Conservation (phyloP, 2,329 filamentous ascomycete species). For the Rhinocladiella similis region DNA sequence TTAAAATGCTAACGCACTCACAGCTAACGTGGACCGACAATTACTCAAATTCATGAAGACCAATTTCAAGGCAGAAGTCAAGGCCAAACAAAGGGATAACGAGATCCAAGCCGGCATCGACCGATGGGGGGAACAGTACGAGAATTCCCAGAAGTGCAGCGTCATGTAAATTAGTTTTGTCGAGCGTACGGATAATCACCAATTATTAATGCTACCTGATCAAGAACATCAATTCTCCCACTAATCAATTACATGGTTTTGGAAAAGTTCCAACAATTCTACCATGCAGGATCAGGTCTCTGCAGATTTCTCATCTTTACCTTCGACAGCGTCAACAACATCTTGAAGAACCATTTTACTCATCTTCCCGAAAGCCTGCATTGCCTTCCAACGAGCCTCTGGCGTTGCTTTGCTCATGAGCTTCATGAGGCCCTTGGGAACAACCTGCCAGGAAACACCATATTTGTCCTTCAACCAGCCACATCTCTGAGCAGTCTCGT, state of each 20-base stretch:
- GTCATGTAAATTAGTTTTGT: slow-evolving; percentile 29
- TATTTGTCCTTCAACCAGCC: slow-evolving; percentile 51
- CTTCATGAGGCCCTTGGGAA: slow-evolving; percentile 40
- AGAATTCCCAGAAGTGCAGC: slow-evolving; percentile 38
- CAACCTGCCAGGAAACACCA: slow-evolving; percentile 51
- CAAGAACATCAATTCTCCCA: background rate
- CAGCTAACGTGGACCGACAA: slow-evolving; percentile 69
- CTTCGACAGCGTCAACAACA: slow-evolving; percentile 40
- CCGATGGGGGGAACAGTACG: slow-evolving; percentile 67
- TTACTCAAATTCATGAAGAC: slow-evolving; percentile 69
- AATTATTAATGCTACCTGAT: background rate
- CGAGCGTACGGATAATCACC: background rate
- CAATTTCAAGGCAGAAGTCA: slow-evolving; percentile 73
- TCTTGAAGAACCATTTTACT: slow-evolving; percentile 46
- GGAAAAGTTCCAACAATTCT: background rate
- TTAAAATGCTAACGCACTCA: slow-evolving; percentile 1
- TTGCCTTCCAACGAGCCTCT: slow-evolving; percentile 34
- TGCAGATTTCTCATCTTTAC: slow-evolving; percentile 1
- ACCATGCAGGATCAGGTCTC: background rate
- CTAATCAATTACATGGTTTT: background rate
- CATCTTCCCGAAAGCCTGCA: slow-evolving; percentile 44
- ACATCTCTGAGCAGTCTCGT: slow-evolving; percentile 39
- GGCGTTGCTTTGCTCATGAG: slow-evolving; percentile 38
- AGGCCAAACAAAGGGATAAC: slow-evolving; percentile 68
- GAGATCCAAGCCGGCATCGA: slow-evolving; percentile 74